phyloP scores from a whole-genome alignment of 2,329 filamentous ascomycete genomes.

The Aspergillus floridensis region DNA sequence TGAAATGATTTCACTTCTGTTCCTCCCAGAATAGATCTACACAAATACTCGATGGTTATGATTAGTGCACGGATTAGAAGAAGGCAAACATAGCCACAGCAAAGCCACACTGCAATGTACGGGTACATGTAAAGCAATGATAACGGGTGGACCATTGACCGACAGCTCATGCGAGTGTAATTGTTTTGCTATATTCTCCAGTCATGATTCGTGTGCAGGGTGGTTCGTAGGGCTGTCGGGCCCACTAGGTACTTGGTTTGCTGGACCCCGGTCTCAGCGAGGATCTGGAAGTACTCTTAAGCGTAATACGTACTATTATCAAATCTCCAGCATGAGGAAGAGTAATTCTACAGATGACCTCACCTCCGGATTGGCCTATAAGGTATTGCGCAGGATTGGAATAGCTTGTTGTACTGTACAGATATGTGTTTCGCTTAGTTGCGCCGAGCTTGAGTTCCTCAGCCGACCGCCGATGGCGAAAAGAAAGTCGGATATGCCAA shows the following conservation, averaged over 20 bases:
- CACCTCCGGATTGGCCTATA: too few species aligned
- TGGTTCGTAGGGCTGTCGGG: slow-evolving; percentile 1
- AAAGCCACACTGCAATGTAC: background rate
- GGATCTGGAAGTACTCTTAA: background rate
- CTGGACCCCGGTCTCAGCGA: background rate
- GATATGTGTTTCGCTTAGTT: background rate
- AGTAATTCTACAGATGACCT: too few species aligned
- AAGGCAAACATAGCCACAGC: background rate
- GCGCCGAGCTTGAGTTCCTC: background rate
- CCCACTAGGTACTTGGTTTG: background rate
- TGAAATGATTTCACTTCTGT: slow-evolving; percentile 3
- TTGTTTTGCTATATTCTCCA: background rate
- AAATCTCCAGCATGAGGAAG: too few species aligned
- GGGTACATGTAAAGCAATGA: background rate
- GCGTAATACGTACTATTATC: too few species aligned
- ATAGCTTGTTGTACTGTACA: background rate
- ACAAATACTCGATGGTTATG: too few species aligned
- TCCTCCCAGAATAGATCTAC: background rate
- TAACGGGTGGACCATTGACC: background rate
- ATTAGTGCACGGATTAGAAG: too few species aligned
- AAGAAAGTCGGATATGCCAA: background rate
- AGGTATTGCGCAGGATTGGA: background rate
- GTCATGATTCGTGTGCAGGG: background rate
- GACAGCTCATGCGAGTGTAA: background rate
- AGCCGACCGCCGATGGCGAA: background rate